Percentiles rank a stretch among this genome's conserved stretches.
Conservation (phyloP, 176 grass and related monocot genomes). For the Melocanna baccifera region DNA sequence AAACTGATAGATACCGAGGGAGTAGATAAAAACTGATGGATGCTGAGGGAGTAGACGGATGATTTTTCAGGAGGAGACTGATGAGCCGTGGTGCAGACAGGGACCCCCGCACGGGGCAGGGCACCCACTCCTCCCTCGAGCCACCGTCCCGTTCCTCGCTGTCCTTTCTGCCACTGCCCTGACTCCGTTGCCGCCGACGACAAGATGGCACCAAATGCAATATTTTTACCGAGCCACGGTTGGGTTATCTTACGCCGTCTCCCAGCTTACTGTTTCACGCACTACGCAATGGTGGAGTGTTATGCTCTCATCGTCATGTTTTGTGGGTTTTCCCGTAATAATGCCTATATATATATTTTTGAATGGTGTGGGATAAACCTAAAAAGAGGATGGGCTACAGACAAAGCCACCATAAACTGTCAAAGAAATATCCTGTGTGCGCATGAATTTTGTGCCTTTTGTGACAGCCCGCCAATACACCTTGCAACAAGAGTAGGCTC, state of each 20-base stretch:
- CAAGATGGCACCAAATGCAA: background rate
- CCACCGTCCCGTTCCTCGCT: background rate
- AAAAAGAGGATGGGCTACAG: background rate
- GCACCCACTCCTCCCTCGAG: background rate
- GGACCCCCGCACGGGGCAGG: background rate
- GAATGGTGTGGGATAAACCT: background rate
- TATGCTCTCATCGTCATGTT: background rate
- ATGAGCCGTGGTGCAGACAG: background rate
- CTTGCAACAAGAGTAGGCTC: background rate
- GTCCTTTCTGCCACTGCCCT: slow-evolving; percentile 13
- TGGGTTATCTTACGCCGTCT: background rate
- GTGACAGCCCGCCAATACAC: background rate
- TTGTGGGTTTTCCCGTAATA: background rate
- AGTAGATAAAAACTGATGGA: no score
- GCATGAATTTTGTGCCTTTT: background rate
- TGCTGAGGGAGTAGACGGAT: no score
- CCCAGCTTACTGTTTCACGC: no score
- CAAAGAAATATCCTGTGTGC: background rate
- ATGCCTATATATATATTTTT: background rate
- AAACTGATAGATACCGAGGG: no score
- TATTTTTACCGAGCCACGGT: background rate
- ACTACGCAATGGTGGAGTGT: no score
- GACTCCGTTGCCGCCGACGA: background rate
- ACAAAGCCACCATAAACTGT: background rate
- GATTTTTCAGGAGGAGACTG: background rate